Conservation (phyloP, 2,329 filamentous ascomycete species). For the Fusarium pilosicola region DNA sequence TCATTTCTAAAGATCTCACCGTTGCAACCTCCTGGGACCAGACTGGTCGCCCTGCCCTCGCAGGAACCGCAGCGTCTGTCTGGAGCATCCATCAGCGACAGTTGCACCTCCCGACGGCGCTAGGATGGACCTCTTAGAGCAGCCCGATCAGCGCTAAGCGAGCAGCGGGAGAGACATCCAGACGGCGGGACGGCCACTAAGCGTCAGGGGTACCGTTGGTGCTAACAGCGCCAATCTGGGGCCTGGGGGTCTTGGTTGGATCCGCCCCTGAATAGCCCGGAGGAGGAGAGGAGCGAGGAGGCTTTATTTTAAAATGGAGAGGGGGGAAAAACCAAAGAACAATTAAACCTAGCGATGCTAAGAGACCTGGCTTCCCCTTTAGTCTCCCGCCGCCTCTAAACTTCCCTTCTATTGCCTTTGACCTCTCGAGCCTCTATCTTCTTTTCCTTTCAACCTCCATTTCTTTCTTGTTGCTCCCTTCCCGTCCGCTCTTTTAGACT, state of each 20-base stretch:
- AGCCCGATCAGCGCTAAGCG: conserved; percentile 45
- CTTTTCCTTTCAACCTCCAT: conserved; percentile 4
- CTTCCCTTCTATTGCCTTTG: conserved; percentile 15
- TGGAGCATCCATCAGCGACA: conserved; percentile 8
- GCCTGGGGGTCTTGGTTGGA: conserved; percentile 42
- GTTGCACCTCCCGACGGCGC: conserved; percentile 34
- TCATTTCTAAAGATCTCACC: conserved; percentile 3
- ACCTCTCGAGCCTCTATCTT: conserved; percentile 23
- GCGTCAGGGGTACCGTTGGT: conserved; percentile 40
- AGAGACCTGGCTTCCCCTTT: conserved; percentile 36
- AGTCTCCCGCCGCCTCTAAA: conserved; percentile 28
- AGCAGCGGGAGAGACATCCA: conserved; percentile 39
- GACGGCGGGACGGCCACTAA: conserved; percentile 43
- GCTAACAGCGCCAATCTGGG: conserved; percentile 47
- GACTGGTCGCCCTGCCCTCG: conserved; percentile 8
- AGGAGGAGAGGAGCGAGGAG: conserved; percentile 24
- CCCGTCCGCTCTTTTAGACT: conserved; percentile 20
- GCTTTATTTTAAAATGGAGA: conserved; percentile 44
- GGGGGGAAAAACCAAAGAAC: conserved; percentile 38
- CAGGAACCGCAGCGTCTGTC: conserved; percentile 1
- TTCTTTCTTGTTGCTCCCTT: conserved; percentile 15
- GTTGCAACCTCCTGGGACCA: not conserved
- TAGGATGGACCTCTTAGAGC: conserved; percentile 39
- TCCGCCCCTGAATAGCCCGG: conserved; percentile 41
- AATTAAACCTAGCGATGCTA: conserved; percentile 43